Percentiles rank a stretch among this genome's conserved stretches.
Conservation (phyloP, 2,329 filamentous ascomycete genomes). For the Arthrobotrys pseudoclavata region DNA sequence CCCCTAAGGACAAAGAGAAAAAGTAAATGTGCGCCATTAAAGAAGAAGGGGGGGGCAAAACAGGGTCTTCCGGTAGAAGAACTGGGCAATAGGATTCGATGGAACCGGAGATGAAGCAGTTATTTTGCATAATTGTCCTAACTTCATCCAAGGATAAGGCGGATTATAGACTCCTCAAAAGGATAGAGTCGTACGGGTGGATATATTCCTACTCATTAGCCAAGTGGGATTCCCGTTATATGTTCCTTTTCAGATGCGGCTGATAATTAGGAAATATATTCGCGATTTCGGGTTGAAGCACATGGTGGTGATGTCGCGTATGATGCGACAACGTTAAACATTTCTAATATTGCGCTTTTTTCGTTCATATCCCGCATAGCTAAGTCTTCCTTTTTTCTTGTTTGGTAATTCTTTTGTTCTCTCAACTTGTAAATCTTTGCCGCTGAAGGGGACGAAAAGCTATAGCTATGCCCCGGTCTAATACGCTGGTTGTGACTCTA, state of each 20-base stretch:
- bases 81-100: conserved; percentile 16
- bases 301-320: neutral
- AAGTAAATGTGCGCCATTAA: conserved; percentile 31
- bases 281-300: neutral
- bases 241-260: conserved; percentile 23
- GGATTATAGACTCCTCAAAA: neutral
- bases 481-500: neutral
- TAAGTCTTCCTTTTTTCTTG: neutral
- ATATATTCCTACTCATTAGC: neutral
- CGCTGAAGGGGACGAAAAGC: neutral
- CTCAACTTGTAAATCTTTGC: neutral
- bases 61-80: neutral
- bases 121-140: neutral
- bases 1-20: conserved; percentile 35
- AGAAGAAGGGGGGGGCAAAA: neutral
- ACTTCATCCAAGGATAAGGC: conserved; percentile 3
- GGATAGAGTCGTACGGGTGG: neutral
- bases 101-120: conserved; percentile 5
- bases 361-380: neutral
- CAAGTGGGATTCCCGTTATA: conserved; percentile 4
- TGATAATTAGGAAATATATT: conserved; percentile 14
- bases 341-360: conserved; percentile 13
- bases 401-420: neutral
- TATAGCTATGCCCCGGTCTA: neutral
- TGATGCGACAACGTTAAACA: conserved; percentile 4